Base-by-base conservation (phyloP, 192 early-diverging fungal species). In the Coemansia sp. region DNA sequence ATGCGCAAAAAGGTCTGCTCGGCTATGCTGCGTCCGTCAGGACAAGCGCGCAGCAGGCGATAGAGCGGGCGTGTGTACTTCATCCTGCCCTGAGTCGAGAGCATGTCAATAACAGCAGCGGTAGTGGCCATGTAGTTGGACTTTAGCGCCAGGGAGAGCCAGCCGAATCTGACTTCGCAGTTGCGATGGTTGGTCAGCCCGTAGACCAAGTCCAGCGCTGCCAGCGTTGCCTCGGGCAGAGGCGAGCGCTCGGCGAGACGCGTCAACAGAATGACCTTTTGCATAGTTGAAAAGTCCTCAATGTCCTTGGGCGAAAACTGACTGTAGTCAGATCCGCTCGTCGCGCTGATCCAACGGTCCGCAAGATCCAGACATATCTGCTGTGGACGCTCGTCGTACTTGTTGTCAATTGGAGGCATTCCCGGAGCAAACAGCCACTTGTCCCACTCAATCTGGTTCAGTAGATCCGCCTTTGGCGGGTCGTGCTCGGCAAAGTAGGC, bases 11-110 rank as follows among this genome's bases (percentile, higher is more conserved):
- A 98, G 7, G 93, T 93, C 63, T 85, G 66, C 60, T 78, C 80
- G 14, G 97, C 95, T 36, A 97, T 61, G 18, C 86, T 77, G 22
- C 73, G 68, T 2, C 92, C 92, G 57, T 92, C 88, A 22, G 87
- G 83, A 53, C 84, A 83, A 40, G 82, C 72, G 65, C 87, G 81
- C 17, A 92, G 69, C 44, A 84, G 68, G 55, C 91, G 83, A 66
- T 91, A 95, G 18, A 98, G 76, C 26, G 93, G 93, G 12, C 92
- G 76, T 4, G 90, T 87, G 70, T 86, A 95, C 81, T 96, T 96
- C 95, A 98, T 96, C 44, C 95, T 82, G 2, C 97, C 97, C 66
- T 94, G 91, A 39, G 85, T 82, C n/a, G 85, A 85, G 2, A 97
- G 65, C 78, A 99, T 95, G 8, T 72, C 80, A 8, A 87, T 85